Base-by-base conservation (phyloP, 148 eudicot species). In the Camellia granthamiana region DNA sequence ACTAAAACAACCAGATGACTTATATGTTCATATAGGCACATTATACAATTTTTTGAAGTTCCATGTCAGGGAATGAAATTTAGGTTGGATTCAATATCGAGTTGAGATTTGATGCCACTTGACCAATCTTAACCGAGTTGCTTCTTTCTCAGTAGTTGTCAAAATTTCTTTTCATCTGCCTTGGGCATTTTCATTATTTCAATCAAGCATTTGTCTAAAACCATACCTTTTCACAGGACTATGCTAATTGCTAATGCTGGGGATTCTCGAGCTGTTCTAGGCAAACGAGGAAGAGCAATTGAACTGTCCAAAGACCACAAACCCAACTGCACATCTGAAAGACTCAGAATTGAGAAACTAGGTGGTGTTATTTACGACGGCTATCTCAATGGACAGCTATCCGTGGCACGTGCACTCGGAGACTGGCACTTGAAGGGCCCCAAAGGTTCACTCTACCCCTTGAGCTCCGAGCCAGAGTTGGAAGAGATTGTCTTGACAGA, bases 371-470 rank as follows among this genome's bases (percentile, higher is more conserved):
- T 90, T 63, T 90, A 90, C 15, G 92, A 90, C 14, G 92, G 92
- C 8, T 90, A 90, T 73, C 90, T 90, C 12, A 86, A 90, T 6
- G 92, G 92, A 0, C 92, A 90, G 23, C 82, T 90, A 68, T 90
- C 92, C 0, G 92, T 90, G 68, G 88, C 92, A 23, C 90, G 90
- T 52, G 92, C 92, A 1, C 85, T 88, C 1, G 92, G 92, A 11
- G 92, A 90, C 71, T 90, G 92, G 92, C 90, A 90, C 84, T 84
- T 90, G 87, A 90, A 90, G 74, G 89, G 88, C n/a, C 81, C 85
- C 3, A 90, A 90, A 80, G 90, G 90, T 0, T 74, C 89, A 43
- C 52, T 58, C 7, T 81, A 81, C 81, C 89, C 92, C 3, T 72
- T 90, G 15, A 90, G 92, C 79, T 85, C 90, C 2, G 92, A 90